These are phyloP conservation scores for Nigrospora osmanthi DNA, from an alignment of 2,329 filamentous ascomycete species.

Conservation along the genomic window DNA sequence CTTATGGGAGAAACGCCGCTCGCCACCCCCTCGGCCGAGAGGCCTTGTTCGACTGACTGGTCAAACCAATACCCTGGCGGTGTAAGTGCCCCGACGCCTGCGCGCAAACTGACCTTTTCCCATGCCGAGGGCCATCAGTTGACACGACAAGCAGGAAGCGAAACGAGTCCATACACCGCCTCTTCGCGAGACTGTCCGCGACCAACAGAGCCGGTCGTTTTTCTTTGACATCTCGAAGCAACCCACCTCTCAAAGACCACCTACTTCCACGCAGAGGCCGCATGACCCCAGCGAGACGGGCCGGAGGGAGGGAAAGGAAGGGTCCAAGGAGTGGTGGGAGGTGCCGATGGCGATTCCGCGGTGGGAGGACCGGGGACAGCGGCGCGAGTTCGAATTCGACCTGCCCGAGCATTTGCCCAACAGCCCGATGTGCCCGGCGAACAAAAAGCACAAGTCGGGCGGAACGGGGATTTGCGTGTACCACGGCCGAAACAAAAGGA, in stretches of 20 bases:
- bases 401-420: slow-evolving; percentile 41
- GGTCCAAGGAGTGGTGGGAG: slow-evolving; percentile 22
- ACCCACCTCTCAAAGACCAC: neutral
- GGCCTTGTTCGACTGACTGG: neutral
- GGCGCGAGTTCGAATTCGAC: slow-evolving; percentile 34
- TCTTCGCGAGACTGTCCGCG: slow-evolving; percentile 27
- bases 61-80: slow-evolving; percentile 19
- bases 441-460: slow-evolving; percentile 32
- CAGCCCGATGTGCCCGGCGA: slow-evolving; percentile 44
- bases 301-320: neutral
- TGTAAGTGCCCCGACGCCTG: slow-evolving; percentile 15
- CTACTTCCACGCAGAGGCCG: too few species aligned
- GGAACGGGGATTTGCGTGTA: slow-evolving; percentile 43
- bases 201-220: slow-evolving; percentile 30
- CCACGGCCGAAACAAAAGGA: slow-evolving; percentile 28
- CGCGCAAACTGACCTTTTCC: neutral
- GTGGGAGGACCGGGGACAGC: slow-evolving; percentile 14
- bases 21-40: slow-evolving; percentile 16
- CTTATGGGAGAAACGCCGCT: slow-evolving; percentile 27
- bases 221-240: slow-evolving; percentile 29
- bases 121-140: neutral
- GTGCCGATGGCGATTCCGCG: slow-evolving; percentile 11
- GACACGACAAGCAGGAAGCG: slow-evolving; percentile 31
- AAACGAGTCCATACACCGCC: slow-evolving; percentile 39
- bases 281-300: too few species aligned